These are phyloP conservation scores for Ophiosphaerella narmari DNA, from an alignment of 2,329 filamentous ascomycete species.

Conservation along the genomic window DNA sequence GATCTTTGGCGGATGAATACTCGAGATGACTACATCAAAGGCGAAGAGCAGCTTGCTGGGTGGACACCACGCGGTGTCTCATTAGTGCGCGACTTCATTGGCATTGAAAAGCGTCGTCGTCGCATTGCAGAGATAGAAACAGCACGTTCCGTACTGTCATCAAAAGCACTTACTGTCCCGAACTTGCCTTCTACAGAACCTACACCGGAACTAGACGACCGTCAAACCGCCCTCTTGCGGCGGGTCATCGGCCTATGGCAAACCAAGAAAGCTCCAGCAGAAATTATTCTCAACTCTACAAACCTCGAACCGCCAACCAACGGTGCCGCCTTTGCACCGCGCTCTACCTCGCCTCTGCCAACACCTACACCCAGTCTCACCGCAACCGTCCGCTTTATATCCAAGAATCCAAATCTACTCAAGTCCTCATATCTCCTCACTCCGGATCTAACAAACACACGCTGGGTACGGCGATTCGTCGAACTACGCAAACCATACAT, in stretches of 20 bases:
- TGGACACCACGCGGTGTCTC: conserved; percentile 93
- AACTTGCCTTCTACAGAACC: conserved; percentile 17
- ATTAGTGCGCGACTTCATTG: conserved; percentile 84
- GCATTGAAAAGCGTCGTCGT: conserved; percentile 71
- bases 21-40: conserved; percentile 92
- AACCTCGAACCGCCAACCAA: conserved; percentile 71
- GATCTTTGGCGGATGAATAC: conserved; percentile 98
- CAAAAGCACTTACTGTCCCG: conserved; percentile 46
- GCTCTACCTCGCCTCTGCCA: conserved; percentile 45
- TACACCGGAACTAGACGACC: conserved; percentile 25
- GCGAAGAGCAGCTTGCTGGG: conserved; percentile 80
- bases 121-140: conserved; percentile 81
- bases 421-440: conserved; percentile 89
- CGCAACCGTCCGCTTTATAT: conserved; percentile 75
- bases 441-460: conserved; percentile 77
- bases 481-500: conserved; percentile 91
- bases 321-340: conserved; percentile 55
- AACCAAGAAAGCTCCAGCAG: conserved; percentile 48
- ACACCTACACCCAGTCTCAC: conserved; percentile 65
- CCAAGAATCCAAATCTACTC: conserved; percentile 73
- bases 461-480: conserved; percentile 91
- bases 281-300: conserved; percentile 53
- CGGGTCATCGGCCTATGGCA: conserved; percentile 69
- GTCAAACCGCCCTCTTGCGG: conserved; percentile 50
- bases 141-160: conserved; percentile 68